Evolutionary conservation across 177 flowering plant species (phyloP), one percentile per base, ranked within the genome.

Genomic region (Tripterygium wilfordii): DNA sequence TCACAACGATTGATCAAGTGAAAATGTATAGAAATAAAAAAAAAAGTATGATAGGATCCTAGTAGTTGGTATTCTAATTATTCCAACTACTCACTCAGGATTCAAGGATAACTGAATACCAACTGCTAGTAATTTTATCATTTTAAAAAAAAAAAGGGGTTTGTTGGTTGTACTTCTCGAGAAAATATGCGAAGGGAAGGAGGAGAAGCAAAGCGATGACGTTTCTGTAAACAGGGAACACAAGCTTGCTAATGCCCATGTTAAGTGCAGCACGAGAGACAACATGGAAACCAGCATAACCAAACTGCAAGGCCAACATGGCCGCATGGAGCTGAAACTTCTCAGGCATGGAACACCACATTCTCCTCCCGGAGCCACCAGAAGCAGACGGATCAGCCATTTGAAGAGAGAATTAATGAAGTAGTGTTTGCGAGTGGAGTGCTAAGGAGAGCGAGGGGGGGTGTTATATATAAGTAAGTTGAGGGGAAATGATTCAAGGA

Each of bases 231-330:
- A 92, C 94, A 3, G 87, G 85, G 64, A 80, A 92, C 13, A 92
- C 98, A 42, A 92, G 62, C 57, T 89, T 92, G 80, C 96, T 86
- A 9, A 92, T 76, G 42, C 99, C 97, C 96, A 88, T 89, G 60
- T 88, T 88, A 48, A 92, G 98, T 44, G 98, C 98, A 41, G 80
- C 79, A 36, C 98, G 69, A 2, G 98, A 92, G 22, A 92, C 96
- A 0, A 92, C 91, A 61, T 92, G 98, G 56, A 92, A 92, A 2
- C 98, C 98, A 1, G 96, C 98, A 45, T 92, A 92, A 9, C 98
- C 98, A 64, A 92, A 92, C 78, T 92, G 98, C 85, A 92, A 66
- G 77, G 96, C 89, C 78, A 92, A 47, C 98, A 92, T 92, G 75
- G 96, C 98, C 75, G 68, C 4, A 64, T 92, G 98, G 61, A 92